Base-by-base conservation (phyloP, 2,329 filamentous ascomycete species). In the Pleurostoma richardsiae region DNA sequence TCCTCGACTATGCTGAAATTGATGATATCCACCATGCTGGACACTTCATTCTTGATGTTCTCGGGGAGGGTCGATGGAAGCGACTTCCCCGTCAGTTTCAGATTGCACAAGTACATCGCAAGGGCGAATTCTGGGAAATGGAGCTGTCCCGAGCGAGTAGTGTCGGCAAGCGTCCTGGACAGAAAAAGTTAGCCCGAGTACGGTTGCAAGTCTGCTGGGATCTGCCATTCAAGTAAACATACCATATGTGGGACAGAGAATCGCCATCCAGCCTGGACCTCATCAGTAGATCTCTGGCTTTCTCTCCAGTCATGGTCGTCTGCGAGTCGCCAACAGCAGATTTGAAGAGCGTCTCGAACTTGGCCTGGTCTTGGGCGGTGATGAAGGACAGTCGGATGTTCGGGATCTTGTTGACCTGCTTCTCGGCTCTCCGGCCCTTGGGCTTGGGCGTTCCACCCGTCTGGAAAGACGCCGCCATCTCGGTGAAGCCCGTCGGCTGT, bases 21-120 rank as follows among this genome's bases (percentile, higher is more conserved):
- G 62, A 99, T 99, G 47, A 99, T 99, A 62, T 99, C 94, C 39
- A 99, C 94, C 91, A 99, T 97, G 68, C 94, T 96, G 4, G 92
- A 97, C 19, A 99, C 94, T 66, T 99, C 94, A 59, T 99, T 99
- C 71, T 84, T 87, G 54, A 99, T 85, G 49, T 82, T 86, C 30
- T 96, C 90, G 0, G 94, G 94, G 7, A 99, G 75, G 5, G 63
- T 66, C 2, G 76, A 61, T 0, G 94, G 94, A 28, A 99, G 68
- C 1, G 84, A 74, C 67, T 95, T 96, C 49, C 90, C 90, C 1
- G 89, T 94, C 49, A 97, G 75, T 64, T 86, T 94, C 56, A 99
- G 64, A 62, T 97, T 99, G 75, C 94, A 99, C 30, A 99, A 81
- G 59, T 99, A 99, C 94, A 99, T 97, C 52, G 94, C 89, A 48